phyloP scores from a whole-genome alignment of 2,329 filamentous ascomycete genomes.

The Alternaria sp. region DNA sequence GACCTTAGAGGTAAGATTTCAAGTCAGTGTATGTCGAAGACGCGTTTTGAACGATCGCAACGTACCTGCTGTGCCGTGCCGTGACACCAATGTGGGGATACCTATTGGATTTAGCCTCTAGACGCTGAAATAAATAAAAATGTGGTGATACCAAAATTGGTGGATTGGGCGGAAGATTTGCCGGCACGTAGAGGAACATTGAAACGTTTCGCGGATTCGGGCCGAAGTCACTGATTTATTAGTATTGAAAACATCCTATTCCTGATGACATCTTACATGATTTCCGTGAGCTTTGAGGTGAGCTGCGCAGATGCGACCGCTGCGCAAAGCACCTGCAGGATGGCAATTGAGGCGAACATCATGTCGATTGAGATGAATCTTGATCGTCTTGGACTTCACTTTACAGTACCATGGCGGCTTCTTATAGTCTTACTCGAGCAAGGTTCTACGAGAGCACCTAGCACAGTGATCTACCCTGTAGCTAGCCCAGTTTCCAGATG shows the following conservation, averaged over 20 bases:
- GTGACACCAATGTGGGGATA: slow-evolving; percentile 47
- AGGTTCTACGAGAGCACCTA: neutral
- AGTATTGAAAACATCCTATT: slow-evolving; percentile 23
- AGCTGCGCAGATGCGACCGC: slow-evolving; percentile 30
- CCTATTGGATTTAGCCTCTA: slow-evolving; percentile 26
- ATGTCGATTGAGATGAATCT: slow-evolving; percentile 1
- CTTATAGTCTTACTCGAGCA: slow-evolving; percentile 7
- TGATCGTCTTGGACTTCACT: neutral
- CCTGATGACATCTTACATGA: slow-evolving; percentile 13
- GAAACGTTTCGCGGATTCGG: slow-evolving; percentile 46
- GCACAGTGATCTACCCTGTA: slow-evolving; percentile 13
- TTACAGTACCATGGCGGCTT: neutral
- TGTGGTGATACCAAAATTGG: slow-evolving; percentile 42
- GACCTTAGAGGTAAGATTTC: slow-evolving; percentile 17
- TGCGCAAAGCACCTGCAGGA: slow-evolving; percentile 19
- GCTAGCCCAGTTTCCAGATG: neutral
- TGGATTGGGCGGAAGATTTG: slow-evolving; percentile 37
- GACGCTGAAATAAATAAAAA: no score
- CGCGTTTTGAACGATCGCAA: neutral
- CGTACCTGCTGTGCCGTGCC: slow-evolving; percentile 16
- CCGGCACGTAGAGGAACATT: slow-evolving; percentile 47
- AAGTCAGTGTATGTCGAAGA: neutral
- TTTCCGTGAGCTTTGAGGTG: slow-evolving; percentile 35
- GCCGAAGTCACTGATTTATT: slow-evolving; percentile 38
- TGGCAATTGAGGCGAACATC: slow-evolving; percentile 11